These are phyloP conservation scores for Odontarrhena argentea DNA, from an alignment of 345 rosid genomes.

Conservation along the genomic window DNA sequence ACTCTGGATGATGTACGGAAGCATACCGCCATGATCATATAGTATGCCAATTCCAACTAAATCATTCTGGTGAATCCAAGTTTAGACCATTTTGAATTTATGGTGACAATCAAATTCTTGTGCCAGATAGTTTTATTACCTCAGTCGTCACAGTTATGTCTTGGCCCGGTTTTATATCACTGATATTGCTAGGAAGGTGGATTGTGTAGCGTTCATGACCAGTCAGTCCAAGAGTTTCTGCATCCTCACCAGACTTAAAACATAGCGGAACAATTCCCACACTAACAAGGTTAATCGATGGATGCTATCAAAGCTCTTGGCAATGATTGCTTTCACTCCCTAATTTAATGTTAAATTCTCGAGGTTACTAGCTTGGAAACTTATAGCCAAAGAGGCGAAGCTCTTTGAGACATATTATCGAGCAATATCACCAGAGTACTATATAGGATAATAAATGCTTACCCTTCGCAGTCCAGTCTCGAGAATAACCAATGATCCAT, in stretches of 20 bases:
- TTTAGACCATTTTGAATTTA: too few relatives aligned
- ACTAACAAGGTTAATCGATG: slow-evolving; percentile 63
- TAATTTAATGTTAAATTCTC: slow-evolving; percentile 22
- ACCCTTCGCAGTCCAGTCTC: slow-evolving; percentile 96
- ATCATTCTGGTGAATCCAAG: too few relatives aligned
- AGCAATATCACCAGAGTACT: too few relatives aligned
- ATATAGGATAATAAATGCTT: background rate
- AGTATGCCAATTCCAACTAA: slow-evolving; percentile 57
- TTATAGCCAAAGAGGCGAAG: background rate
- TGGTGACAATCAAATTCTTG: too few relatives aligned
- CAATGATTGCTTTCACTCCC: slow-evolving; percentile 70
- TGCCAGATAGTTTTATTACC: slow-evolving; percentile 44
- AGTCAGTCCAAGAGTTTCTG: slow-evolving; percentile 58
- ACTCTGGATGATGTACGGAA: slow-evolving; percentile 63
- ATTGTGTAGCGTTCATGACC: slow-evolving; percentile 66
- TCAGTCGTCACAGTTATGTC: slow-evolving; percentile 66
- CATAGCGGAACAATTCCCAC: slow-evolving; percentile 67
- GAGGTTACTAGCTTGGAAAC: slow-evolving; percentile 1
- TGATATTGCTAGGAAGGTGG: slow-evolving; percentile 57
- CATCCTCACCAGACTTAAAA: slow-evolving; percentile 63
- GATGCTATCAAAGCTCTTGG: slow-evolving; percentile 74
- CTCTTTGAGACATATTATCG: too few relatives aligned
- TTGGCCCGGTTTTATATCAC: slow-evolving; percentile 78
- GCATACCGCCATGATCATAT: slow-evolving; percentile 75
- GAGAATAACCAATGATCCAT: slow-evolving; percentile 83